A percentile compares a stretch with the other conserved stretches of the same genome.
phyloP scores from a whole-genome alignment of 2,329 filamentous ascomycete species.

The Ceratocystis ficicola region DNA sequence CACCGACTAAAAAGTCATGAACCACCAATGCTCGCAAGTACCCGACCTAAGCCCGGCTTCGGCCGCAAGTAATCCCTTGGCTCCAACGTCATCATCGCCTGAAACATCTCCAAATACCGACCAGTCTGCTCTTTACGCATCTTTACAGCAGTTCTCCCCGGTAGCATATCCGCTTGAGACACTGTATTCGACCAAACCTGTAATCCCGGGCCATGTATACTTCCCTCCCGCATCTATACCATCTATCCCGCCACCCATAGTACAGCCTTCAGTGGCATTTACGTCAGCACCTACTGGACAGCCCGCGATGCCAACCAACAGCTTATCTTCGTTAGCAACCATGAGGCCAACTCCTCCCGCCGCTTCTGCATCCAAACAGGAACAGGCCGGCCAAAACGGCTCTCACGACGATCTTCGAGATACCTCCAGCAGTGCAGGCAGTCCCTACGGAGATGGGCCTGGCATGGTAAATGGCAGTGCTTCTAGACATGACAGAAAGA shows the following conservation, averaged over 20 bases:
- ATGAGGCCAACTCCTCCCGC: neutral
- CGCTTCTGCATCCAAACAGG: neutral
- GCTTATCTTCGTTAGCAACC: neutral
- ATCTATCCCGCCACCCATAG: neutral
- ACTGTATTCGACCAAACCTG: neutral
- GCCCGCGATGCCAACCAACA: neutral
- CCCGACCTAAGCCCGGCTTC: constrained; percentile 6
- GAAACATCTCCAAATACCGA: constrained; percentile 17
- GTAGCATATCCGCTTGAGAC: neutral
- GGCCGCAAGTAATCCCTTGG: constrained; percentile 1
- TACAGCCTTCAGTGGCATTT: neutral
- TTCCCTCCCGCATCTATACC: neutral
- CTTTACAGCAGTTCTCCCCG: constrained; percentile 3
- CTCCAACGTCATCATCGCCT: constrained; percentile 10
- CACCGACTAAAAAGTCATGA: constrained; percentile 10
- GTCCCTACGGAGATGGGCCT: constrained; percentile 17
- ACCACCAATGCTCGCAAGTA: constrained; percentile 15
- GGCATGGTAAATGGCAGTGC: constrained; percentile 7
- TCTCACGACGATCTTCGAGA: constrained; percentile 12
- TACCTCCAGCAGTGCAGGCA: constrained; percentile 19
- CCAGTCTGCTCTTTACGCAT: constrained; percentile 7
- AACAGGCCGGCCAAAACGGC: neutral
- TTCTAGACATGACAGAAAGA: constrained; percentile 13
- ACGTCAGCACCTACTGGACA: neutral
- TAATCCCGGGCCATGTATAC: neutral